A percentile compares a stretch with the other conserved stretches of the same genome.
phyloP scores from a whole-genome alignment of 257 asterid species.

The Salvia splendens region DNA sequence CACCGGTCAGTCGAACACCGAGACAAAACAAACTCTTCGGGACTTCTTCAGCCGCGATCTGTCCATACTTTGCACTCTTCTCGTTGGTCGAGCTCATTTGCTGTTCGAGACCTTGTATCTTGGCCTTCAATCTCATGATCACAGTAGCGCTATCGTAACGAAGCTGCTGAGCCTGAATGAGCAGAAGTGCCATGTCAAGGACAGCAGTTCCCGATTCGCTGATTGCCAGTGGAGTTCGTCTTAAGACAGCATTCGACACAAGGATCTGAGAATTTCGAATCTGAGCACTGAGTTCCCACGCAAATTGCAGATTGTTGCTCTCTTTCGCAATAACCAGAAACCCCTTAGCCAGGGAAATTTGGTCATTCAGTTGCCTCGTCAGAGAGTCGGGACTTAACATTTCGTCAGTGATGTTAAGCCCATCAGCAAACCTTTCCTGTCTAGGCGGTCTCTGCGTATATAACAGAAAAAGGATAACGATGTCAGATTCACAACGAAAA shows the following conservation, averaged over 20 bases:
- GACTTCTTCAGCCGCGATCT: constrained; percentile 70
- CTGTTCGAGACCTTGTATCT: constrained; percentile 62
- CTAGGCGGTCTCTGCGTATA: constrained; percentile 47
- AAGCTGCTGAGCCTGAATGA: constrained; percentile 67
- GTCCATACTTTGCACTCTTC: constrained; percentile 57
- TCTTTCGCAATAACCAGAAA: constrained; percentile 63
- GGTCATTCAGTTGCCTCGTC: constrained; percentile 65
- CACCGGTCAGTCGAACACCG: constrained; percentile 58
- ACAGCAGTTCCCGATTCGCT: constrained; percentile 56
- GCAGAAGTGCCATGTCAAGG: constrained; percentile 63
- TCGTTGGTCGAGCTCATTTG: constrained; percentile 47
- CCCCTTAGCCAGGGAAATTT: constrained; percentile 63
- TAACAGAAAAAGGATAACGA: constrained; percentile 11
- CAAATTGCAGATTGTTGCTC: constrained; percentile 65
- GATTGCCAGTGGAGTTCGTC: constrained; percentile 55
- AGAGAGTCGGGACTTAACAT: constrained; percentile 61
- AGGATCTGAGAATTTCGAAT: constrained; percentile 62
- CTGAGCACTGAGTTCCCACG: constrained; percentile 74
- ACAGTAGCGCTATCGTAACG: constrained; percentile 68
- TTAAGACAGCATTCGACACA: constrained; percentile 59
- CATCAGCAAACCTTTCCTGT: constrained; percentile 52
- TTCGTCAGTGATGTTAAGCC: constrained; percentile 63
- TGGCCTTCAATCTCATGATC: constrained; percentile 66
- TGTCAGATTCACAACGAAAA: constrained; percentile 6
- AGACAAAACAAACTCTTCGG: constrained; percentile 67